Evolutionary conservation across 371 early-diverging fungal genomes (phyloP).

Genomic region (Zopfochytrium polystomum): DNA sequence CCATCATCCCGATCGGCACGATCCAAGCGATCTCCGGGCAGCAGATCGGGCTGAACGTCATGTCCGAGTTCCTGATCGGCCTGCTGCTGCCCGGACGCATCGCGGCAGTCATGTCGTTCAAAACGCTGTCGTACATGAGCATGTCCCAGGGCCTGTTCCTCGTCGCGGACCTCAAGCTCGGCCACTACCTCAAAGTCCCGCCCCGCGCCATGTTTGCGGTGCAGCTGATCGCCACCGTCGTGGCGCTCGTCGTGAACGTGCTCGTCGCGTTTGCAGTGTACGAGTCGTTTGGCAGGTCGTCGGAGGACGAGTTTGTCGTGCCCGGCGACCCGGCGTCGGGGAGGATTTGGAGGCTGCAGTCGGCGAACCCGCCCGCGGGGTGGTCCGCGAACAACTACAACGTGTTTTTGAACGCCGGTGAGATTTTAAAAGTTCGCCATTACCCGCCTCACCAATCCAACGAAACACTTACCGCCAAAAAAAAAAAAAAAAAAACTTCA

Average conservation of each 20-base stretch:
- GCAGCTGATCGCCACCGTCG: slow-evolving; percentile 26
- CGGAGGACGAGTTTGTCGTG: slow-evolving; percentile 5
- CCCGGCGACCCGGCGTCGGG: too few relatives aligned
- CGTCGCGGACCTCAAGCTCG: too few relatives aligned
- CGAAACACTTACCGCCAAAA: too few relatives aligned
- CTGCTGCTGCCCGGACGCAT: slow-evolving; percentile 51
- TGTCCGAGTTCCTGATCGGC: too few relatives aligned
- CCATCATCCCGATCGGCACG: slow-evolving; percentile 31
- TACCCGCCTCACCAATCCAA: too few relatives aligned
- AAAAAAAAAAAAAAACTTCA: neutral
- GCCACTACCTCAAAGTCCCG: slow-evolving; percentile 51
- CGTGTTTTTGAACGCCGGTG: too few relatives aligned
- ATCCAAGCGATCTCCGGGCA: too few relatives aligned
- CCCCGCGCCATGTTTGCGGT: slow-evolving; percentile 42
- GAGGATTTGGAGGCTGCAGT: too few relatives aligned
- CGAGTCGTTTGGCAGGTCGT: slow-evolving; percentile 9
- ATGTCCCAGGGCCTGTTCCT: slow-evolving; percentile 41
- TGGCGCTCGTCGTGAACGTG: slow-evolving; percentile 20
- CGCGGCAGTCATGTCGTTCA: too few relatives aligned
- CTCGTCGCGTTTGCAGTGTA: neutral
- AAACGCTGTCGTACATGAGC: slow-evolving; percentile 29
- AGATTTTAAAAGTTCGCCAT: too few relatives aligned
- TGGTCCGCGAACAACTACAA: slow-evolving; percentile 18
- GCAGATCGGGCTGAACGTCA: too few relatives aligned
- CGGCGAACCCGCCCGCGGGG: slow-evolving; percentile 11